These are phyloP conservation scores for Yarrowia sp. DNA, from an alignment of 805 yeast species.

Conservation along the genomic window DNA sequence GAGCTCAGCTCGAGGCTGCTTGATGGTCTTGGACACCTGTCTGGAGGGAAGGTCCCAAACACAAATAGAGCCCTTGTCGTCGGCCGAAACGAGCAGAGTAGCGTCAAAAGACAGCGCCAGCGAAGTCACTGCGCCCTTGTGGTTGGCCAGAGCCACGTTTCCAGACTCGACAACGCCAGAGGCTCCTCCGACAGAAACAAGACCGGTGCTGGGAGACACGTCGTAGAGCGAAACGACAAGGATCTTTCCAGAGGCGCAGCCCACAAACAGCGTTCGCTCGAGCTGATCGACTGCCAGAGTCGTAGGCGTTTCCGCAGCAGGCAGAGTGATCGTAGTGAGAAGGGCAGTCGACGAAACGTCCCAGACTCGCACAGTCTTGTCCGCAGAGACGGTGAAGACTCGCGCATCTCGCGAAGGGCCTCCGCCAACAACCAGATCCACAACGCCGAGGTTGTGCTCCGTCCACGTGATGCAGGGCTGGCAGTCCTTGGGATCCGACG, in stretches of 20 bases:
- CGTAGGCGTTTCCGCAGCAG: slow-evolving; percentile 48
- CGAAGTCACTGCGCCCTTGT: slow-evolving; percentile 47
- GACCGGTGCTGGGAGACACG: slow-evolving; percentile 41
- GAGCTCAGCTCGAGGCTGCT: slow-evolving; percentile 30
- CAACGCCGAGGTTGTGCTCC: slow-evolving; percentile 49
- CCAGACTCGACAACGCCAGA: slow-evolving; percentile 28
- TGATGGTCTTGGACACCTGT: slow-evolving; percentile 38
- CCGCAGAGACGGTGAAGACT: slow-evolving; percentile 67
- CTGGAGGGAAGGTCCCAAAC: slow-evolving; percentile 55
- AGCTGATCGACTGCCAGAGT: slow-evolving; percentile 73
- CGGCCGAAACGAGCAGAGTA: slow-evolving; percentile 69
- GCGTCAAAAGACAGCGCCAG: slow-evolving; percentile 72
- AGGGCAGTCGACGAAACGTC: slow-evolving; percentile 49
- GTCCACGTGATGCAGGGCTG: slow-evolving; percentile 36
- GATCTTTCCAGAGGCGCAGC: slow-evolving; percentile 61
- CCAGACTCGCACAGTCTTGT: slow-evolving; percentile 72
- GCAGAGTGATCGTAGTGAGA: slow-evolving; percentile 70
- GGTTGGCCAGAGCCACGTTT: slow-evolving; percentile 31
- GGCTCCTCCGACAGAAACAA: slow-evolving; percentile 64
- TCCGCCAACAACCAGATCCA: slow-evolving; percentile 48
- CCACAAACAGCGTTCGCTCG: slow-evolving; percentile 69
- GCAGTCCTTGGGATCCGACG: slow-evolving; percentile 38
- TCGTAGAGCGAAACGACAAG: slow-evolving; percentile 52
- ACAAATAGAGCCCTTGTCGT: slow-evolving; percentile 62
- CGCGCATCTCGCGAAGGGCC: slow-evolving; percentile 58